A percentile compares a stretch with the other conserved stretches of the same genome.
phyloP scores from a whole-genome alignment of 1,139 yeast species.

The Maudiozyma humilis region DNA sequence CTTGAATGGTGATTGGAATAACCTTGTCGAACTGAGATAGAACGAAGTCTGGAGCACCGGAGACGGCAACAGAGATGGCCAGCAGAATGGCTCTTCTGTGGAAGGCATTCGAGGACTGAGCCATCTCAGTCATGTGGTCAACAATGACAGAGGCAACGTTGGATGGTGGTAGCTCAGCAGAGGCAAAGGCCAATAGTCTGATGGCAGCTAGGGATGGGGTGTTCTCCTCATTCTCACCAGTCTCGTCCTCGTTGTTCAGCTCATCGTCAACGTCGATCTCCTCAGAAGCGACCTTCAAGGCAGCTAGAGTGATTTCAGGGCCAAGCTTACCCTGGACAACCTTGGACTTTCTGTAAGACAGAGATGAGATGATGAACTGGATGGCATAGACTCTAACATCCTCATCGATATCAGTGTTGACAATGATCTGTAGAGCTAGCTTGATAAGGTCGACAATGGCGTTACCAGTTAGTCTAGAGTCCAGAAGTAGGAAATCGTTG shows the following conservation, averaged over 20 bases:
- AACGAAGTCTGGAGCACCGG: conserved; percentile 91
- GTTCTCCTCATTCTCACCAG: conserved; percentile 86
- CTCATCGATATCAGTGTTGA: conserved; percentile 60
- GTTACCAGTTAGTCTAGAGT: conserved; percentile 72
- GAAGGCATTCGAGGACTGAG: conserved; percentile 56
- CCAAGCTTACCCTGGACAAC: conserved; percentile 61
- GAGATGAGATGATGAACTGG: conserved; percentile 74
- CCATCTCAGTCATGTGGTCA: conserved; percentile 55
- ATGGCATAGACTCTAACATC: conserved; percentile 79
- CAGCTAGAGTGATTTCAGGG: conserved; percentile 65
- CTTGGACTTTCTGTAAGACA: conserved; percentile 64
- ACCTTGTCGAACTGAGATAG: conserved; percentile 67
- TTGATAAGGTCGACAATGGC: conserved; percentile 60
- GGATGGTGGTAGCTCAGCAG: conserved; percentile 82
- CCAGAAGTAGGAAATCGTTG: conserved; percentile 69
- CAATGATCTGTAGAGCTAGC: conserved; percentile 68
- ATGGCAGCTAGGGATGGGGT: conserved; percentile 72
- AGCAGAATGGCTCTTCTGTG: conserved; percentile 85
- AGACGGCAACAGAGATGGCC: conserved; percentile 73
- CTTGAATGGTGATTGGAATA: conserved; percentile 63
- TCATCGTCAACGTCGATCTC: conserved; percentile 67
- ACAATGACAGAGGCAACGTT: conserved; percentile 81
- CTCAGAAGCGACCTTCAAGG: conserved; percentile 72
- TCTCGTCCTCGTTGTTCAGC: conserved; percentile 72
- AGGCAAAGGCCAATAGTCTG: conserved; percentile 68